Evolutionary conservation across 805 yeast species (phyloP).

Genomic region (Yamadazyma takamatsuzukensis): DNA sequence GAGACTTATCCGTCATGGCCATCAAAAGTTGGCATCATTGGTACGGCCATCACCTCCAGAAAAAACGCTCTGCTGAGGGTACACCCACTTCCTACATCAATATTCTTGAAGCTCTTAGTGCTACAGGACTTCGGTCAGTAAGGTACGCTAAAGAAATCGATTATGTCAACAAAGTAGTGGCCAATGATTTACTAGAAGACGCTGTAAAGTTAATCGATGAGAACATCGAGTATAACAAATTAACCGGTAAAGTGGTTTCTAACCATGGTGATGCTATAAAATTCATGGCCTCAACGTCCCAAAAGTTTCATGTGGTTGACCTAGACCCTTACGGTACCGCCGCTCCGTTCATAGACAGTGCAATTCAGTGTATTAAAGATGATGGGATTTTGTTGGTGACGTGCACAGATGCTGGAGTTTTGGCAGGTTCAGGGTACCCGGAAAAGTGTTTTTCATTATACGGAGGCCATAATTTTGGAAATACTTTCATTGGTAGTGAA

Average conservation of each 20-base stretch:
- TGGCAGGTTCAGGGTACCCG: slow-evolving; percentile 95
- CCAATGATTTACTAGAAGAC: slow-evolving; percentile 82
- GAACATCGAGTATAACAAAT: slow-evolving; percentile 66
- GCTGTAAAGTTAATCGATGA: slow-evolving; percentile 80
- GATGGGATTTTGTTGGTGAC: slow-evolving; percentile 87
- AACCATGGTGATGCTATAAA: slow-evolving; percentile 90
- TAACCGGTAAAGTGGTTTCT: slow-evolving; percentile 54
- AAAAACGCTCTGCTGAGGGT: slow-evolving; percentile 12
- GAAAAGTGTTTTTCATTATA: slow-evolving; percentile 94
- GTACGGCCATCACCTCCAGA: slow-evolving; percentile 9
- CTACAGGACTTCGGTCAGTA: slow-evolving; percentile 92
- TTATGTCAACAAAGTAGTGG: slow-evolving; percentile 64
- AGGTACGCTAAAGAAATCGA: slow-evolving; percentile 93
- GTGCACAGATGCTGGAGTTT: slow-evolving; percentile 92
- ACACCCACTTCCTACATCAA: slow-evolving; percentile 37
- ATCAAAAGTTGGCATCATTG: slow-evolving; percentile 80
- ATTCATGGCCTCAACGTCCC: slow-evolving; percentile 52
- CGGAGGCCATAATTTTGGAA: slow-evolving; percentile 87
- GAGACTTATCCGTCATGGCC: slow-evolving; percentile 83
- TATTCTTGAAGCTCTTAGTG: slow-evolving; percentile 86
- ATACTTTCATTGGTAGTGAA: slow-evolving; percentile 48
- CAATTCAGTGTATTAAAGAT: slow-evolving; percentile 77
- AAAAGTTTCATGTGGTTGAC: slow-evolving; percentile 79
- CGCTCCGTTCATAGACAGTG: slow-evolving; percentile 91
- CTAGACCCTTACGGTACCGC: slow-evolving; percentile 98